These are phyloP conservation scores for Tephrocybe sp. DNA, from an alignment of 768 basidiomycete species.

Conservation along the genomic window DNA sequence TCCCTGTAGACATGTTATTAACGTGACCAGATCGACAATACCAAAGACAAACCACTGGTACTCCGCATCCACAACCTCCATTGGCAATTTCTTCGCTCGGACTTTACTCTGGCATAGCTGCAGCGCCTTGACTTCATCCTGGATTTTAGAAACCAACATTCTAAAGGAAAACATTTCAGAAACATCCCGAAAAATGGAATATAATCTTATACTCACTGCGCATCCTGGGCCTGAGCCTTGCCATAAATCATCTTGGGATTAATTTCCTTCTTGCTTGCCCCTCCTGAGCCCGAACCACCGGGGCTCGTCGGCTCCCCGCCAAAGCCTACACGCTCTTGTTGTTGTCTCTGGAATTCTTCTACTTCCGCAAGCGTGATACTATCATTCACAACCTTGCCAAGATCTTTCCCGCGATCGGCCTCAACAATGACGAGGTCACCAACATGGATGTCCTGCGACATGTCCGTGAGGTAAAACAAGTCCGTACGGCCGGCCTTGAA, in stretches of 20 bases:
- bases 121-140: slow-evolving; percentile 91
- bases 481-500: too few species aligned
- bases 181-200: neutral
- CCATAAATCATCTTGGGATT: slow-evolving; percentile 96
- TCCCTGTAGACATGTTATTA: slow-evolving; percentile 55
- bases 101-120: slow-evolving; percentile 92
- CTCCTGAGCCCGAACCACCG: slow-evolving; percentile 21
- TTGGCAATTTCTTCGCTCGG: slow-evolving; percentile 89
- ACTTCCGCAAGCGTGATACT: slow-evolving; percentile 88
- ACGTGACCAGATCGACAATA: neutral
- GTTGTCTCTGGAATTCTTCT: slow-evolving; percentile 84
- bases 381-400: slow-evolving; percentile 91
- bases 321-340: slow-evolving; percentile 50
- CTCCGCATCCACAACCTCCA: slow-evolving; percentile 98
- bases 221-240: slow-evolving; percentile 80
- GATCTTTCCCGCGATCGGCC: slow-evolving; percentile 90
- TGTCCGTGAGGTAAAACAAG: slow-evolving; percentile 51
- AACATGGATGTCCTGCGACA: slow-evolving; percentile 55
- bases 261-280: slow-evolving; percentile 75
- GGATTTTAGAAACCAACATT: slow-evolving; percentile 74
- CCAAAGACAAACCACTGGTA: slow-evolving; percentile 81
- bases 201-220: slow-evolving; percentile 45
- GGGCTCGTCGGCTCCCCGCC: slow-evolving; percentile 30
- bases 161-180: slow-evolving; percentile 30
- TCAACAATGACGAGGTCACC: slow-evolving; percentile 97